These are phyloP conservation scores for Penicillium canescens DNA, from an alignment of 495 filamentous ascomycete genomes.

Conservation along the genomic window DNA sequence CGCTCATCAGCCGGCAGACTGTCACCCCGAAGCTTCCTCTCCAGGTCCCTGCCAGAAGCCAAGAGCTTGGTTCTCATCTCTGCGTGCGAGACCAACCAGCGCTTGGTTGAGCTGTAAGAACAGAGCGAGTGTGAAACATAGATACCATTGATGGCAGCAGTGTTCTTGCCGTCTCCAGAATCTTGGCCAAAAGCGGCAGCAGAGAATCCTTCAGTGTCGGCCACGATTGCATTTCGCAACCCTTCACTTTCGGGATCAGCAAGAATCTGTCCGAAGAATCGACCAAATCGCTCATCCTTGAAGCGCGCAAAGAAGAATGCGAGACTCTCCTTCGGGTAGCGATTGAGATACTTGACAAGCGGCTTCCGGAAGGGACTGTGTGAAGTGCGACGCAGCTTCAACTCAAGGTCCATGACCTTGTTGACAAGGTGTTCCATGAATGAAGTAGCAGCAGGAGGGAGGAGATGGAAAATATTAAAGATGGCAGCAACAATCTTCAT, in stretches of 20 bases:
- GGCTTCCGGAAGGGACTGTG: constrained; percentile 90
- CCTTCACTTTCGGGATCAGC: constrained; percentile 70
- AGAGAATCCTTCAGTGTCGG: constrained; percentile 69
- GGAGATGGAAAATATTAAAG: constrained; percentile 93
- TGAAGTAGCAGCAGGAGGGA: constrained; percentile 82
- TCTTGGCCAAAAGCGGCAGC: constrained; percentile 62
- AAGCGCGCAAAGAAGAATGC: constrained; percentile 71
- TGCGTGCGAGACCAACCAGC: constrained; percentile 78
- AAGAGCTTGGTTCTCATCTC: constrained; percentile 71
- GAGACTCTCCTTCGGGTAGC: constrained; percentile 88
- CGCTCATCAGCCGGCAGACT: constrained; percentile 68
- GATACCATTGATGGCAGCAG: constrained; percentile 83
- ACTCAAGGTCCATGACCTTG: constrained; percentile 84
- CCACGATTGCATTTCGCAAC: constrained; percentile 70
- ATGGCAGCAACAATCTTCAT: constrained; percentile 94
- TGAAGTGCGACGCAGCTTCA: constrained; percentile 82
- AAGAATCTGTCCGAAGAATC: constrained; percentile 94
- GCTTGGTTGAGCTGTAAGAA: constrained; percentile 47
- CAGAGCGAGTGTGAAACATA: constrained; percentile 78
- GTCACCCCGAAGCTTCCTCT: constrained; percentile 67
- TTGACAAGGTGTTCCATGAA: constrained; percentile 90
- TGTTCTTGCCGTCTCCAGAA: constrained; percentile 60
- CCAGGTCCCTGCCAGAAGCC: constrained; percentile 67
- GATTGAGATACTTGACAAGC: constrained; percentile 91
- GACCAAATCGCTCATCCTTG: constrained; percentile 80